phyloP scores from a whole-genome alignment of 1,139 yeast species.

The Zygosaccharomyces pseudobailii region DNA sequence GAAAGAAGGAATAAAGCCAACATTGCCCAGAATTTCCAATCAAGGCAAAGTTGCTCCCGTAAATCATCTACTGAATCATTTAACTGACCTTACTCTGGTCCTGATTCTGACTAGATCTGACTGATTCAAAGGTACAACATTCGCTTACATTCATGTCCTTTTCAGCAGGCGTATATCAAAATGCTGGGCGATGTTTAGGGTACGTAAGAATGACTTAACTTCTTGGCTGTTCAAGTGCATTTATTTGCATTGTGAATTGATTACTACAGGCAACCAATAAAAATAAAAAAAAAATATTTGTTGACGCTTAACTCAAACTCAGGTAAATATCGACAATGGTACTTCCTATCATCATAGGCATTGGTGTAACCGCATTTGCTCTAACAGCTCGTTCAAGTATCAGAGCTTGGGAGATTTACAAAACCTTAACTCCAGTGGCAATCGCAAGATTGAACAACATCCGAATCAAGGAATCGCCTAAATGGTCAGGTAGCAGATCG shows the following conservation, averaged over 20 bases:
- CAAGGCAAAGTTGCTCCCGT: background rate
- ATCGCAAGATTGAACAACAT: conserved; percentile 29
- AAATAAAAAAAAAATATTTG: background rate
- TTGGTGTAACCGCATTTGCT: conserved; percentile 27
- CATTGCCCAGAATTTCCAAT: background rate
- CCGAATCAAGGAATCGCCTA: conserved; percentile 32
- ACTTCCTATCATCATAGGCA: conserved; percentile 28
- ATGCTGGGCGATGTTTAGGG: too few relatives aligned
- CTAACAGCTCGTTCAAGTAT: conserved; percentile 25
- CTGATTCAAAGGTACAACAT: too few relatives aligned
- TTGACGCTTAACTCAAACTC: background rate
- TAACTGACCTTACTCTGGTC: background rate
- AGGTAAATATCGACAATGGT: conserved; percentile 20
- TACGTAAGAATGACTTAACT: too few relatives aligned
- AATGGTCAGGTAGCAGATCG: conserved; percentile 1
- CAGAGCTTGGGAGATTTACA: conserved; percentile 30
- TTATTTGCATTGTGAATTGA: too few relatives aligned
- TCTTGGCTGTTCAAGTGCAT: too few relatives aligned
- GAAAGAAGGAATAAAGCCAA: background rate
- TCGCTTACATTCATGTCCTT: too few relatives aligned
- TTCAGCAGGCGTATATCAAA: too few relatives aligned
- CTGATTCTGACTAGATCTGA: background rate
- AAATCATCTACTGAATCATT: background rate
- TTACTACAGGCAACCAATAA: too few relatives aligned
- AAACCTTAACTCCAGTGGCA: conserved; percentile 23